These are phyloP conservation scores for Cokeromyces recurvatus DNA, from an alignment of 371 early-diverging fungal species.

Conservation along the genomic window DNA sequence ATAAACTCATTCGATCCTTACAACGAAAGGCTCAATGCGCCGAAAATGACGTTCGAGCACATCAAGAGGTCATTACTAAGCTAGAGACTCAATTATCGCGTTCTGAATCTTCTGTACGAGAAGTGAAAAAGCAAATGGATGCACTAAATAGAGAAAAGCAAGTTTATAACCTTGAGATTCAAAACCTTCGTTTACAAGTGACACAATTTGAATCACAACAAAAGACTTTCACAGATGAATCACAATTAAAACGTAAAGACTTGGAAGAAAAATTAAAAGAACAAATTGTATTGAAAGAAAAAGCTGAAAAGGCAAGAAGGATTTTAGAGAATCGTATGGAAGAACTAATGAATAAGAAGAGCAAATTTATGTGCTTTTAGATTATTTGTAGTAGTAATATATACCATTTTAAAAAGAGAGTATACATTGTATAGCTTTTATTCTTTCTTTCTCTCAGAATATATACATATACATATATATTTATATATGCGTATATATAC, in stretches of 20 bases:
- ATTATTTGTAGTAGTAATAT: neutral
- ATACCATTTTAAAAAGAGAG: too few species aligned
- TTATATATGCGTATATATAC: too few species aligned
- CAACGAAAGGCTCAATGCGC: slow-evolving; percentile 40
- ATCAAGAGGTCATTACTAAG: slow-evolving; percentile 41
- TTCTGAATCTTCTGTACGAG: slow-evolving; percentile 36
- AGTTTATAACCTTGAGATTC: slow-evolving; percentile 33
- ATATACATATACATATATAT: too few species aligned
- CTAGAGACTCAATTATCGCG: slow-evolving; percentile 35
- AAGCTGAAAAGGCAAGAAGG: slow-evolving; percentile 43
- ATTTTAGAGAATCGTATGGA: slow-evolving; percentile 48
- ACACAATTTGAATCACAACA: slow-evolving; percentile 27
- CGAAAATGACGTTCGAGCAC: slow-evolving; percentile 35
- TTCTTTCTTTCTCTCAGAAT: too few species aligned
- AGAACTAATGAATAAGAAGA: slow-evolving; percentile 44
- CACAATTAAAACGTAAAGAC: slow-evolving; percentile 15
- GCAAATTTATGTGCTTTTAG: slow-evolving; percentile 53
- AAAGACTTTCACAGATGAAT: slow-evolving; percentile 9
- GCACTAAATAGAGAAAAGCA: slow-evolving; percentile 34
- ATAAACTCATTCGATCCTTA: slow-evolving; percentile 42
- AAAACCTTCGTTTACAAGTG: slow-evolving; percentile 36
- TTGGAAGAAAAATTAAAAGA: slow-evolving; percentile 29
- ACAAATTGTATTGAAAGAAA: slow-evolving; percentile 38
- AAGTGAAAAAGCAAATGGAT: slow-evolving; percentile 39
- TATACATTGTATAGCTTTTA: too few species aligned